A percentile compares a stretch with the other conserved stretches of the same genome.
Conservation (phyloP, 148 eudicot genomes). For the Bassia scoparia region DNA sequence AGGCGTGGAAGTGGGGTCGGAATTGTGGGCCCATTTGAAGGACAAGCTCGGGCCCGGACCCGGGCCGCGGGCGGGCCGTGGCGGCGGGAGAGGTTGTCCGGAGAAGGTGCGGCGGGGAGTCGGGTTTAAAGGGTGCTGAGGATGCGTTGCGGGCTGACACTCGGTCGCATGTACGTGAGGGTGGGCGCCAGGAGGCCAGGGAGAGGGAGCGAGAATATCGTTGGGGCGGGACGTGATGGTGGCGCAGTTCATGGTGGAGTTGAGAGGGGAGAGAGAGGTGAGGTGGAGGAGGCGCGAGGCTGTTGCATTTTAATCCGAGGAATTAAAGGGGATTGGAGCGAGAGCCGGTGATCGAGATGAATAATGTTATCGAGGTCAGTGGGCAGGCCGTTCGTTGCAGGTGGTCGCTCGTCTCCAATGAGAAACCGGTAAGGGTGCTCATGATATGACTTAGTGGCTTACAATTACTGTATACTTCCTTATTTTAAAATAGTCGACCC, state of each 20-base stretch:
- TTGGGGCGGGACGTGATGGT: constrained; percentile 45
- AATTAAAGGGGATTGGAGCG: constrained; percentile 84
- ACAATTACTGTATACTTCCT: no score
- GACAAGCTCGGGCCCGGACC: not conserved
- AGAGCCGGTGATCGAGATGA: constrained; percentile 72
- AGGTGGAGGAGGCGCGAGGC: constrained; percentile 53
- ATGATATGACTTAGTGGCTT: no score
- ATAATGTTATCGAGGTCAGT: constrained; percentile 74
- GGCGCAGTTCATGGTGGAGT: constrained; percentile 77
- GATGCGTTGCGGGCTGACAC: constrained; percentile 61
- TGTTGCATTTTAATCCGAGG: constrained; percentile 87
- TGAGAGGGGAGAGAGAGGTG: constrained; percentile 49
- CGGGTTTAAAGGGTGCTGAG: constrained; percentile 30
- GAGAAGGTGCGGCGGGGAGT: constrained; percentile 23
- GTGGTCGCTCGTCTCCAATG: constrained; percentile 50
- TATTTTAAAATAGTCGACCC: no score
- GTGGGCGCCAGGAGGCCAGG: constrained; percentile 46
- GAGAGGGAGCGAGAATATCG: constrained; percentile 41
- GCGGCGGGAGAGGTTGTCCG: not conserved
- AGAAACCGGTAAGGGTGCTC: constrained; percentile 49
- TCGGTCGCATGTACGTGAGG: constrained; percentile 70
- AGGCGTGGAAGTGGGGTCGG: constrained; percentile 46
- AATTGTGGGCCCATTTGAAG: constrained; percentile 39
- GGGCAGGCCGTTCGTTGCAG: constrained; percentile 74
- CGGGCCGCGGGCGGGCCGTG: not conserved